A percentile compares a stretch with the other conserved stretches of the same genome.
Conservation (phyloP, 345 rosid species). For the Gossypioides kirkii region DNA sequence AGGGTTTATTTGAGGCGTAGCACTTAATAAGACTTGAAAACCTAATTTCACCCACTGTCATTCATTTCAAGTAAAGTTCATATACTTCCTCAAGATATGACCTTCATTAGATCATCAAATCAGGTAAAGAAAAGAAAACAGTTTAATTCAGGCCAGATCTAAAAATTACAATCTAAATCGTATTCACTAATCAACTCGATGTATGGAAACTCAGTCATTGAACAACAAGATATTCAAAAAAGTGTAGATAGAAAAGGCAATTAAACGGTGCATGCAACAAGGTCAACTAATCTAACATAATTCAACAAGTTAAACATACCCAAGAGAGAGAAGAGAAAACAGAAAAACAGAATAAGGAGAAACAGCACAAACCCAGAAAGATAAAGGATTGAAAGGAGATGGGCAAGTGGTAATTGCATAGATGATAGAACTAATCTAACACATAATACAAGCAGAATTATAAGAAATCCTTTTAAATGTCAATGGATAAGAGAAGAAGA, state of each 20-base stretch:
- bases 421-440: conserved; percentile 5
- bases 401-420: neutral
- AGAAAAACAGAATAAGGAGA: conserved; percentile 5
- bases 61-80: neutral
- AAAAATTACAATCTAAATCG: conserved; percentile 1
- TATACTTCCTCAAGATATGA: neutral
- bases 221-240: neutral
- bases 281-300: neutral
- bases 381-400: neutral
- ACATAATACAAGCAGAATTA: neutral
- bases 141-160: neutral
- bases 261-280: neutral
- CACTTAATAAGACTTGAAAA: neutral
- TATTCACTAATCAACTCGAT: neutral
- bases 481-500: conserved; percentile 5
- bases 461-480: neutral
- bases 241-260: neutral
- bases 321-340: neutral
- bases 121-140: neutral
- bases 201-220: neutral
- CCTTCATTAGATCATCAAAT: neutral
- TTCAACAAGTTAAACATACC: neutral
- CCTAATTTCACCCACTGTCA: neutral
- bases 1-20: neutral
- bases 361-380: conserved; percentile 32